phyloP scores from a whole-genome alignment of 208 protist species.

The Trypanosoma mega region DNA sequence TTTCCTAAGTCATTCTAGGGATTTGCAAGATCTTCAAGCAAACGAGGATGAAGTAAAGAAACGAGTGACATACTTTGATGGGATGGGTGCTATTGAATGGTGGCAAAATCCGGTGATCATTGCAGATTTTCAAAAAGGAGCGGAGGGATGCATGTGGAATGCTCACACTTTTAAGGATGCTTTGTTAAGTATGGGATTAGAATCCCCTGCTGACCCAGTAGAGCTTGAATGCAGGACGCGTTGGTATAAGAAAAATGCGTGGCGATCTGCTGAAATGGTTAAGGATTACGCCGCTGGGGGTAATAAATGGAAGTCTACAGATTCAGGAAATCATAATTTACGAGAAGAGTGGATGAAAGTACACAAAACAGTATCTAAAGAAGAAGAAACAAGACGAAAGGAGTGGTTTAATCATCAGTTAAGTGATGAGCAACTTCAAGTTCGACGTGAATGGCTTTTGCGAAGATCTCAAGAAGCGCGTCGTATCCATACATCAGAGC shows the following conservation, averaged over 20 bases:
- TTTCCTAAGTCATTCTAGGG: conserved; percentile 1
- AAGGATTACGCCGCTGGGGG: conserved; percentile 24
- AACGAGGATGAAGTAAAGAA: conserved; percentile 19
- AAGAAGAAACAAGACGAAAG: conserved; percentile 18
- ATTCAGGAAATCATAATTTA: conserved; percentile 8
- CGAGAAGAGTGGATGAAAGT: conserved; percentile 31
- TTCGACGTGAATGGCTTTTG: conserved; percentile 29
- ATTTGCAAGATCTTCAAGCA: conserved; percentile 6
- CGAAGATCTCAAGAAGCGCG: conserved; percentile 22
- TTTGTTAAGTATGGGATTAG: conserved; percentile 25
- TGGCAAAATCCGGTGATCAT: conserved; percentile 33
- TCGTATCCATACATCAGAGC: conserved; percentile 29
- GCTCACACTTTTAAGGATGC: conserved; percentile 27
- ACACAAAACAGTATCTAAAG: conserved; percentile 13
- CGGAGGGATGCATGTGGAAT: conserved; percentile 29
- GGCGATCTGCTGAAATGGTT: conserved; percentile 27
- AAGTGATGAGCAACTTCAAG: conserved; percentile 29
- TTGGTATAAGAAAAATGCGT: conserved; percentile 33
- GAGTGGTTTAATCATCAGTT: conserved; percentile 32
- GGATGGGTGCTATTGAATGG: conserved; percentile 36
- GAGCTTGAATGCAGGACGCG: conserved; percentile 29
- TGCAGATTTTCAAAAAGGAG: conserved; percentile 22
- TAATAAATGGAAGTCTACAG: conserved; percentile 30
- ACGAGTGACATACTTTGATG: conserved; percentile 25
- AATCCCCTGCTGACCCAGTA: conserved; percentile 15